Base-by-base conservation (phyloP, 352 stramenopile species). In the Aphanomyces cochlioides region DNA sequence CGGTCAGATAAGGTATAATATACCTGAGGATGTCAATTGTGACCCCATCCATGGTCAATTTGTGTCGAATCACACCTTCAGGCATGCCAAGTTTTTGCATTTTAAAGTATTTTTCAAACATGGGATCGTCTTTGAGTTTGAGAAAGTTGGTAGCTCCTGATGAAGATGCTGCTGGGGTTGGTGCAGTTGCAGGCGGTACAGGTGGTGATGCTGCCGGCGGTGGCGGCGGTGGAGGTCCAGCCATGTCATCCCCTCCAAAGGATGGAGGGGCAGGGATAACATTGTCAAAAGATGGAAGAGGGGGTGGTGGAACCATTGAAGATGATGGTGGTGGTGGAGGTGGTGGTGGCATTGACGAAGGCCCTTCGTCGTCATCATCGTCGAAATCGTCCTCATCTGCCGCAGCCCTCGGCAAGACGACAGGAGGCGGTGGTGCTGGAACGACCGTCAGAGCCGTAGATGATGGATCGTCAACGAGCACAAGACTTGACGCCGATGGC, bases 71-170 rank as follows among this genome's bases (percentile, higher is more conserved):
- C 3, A 89, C 77, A 0, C 81, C 82, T 47, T 94, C 86, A 0
- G 86, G 84, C 75, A 94, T 85, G 1, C 83, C 84, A 47, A 94
- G 75, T 65, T 92, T 92, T 43, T 81, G 75, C 86, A 94, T 94
- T 73, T 78, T 90, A 65, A 94, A 94, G 73, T 92, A 93, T 84
- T 90, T 92, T 65, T 82, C 74, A 73, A 86, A 94, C 7, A 66
- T 79, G 10, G 85, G 87, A 56, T 94, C 87, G 61, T 94, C 84
- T 69, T 94, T 92, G 0, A 94, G 69, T 69, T 92, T 92, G 38
- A 94, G 10, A 82, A 79, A 47, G 78, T 28, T 28, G 28, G 28
- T 2, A 28, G 28, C 28, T 28, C 28, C 28, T 28, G 28, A 28
- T 28, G 28, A 28, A 28, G 28, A 28, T 28, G 28, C 28, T 28